Percentiles rank a stretch among this genome's conserved stretches.
Evolutionary conservation across 2,329 filamentous ascomycete species (phyloP).

Genomic region (Aschersonia sp.): DNA sequence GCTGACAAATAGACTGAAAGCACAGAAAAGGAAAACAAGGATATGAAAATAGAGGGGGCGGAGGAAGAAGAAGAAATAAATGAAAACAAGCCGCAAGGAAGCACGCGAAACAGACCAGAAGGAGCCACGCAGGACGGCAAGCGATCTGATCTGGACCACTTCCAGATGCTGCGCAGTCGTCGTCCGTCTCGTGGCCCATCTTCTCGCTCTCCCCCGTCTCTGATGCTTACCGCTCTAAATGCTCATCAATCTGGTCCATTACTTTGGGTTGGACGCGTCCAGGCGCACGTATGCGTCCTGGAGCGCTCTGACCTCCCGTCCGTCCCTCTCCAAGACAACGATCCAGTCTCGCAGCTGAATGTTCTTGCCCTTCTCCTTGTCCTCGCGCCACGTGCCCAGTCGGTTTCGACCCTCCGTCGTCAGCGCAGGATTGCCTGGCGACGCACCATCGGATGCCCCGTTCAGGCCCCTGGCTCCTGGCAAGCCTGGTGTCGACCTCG

Average conservation of each 20-base stretch:
- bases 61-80: background rate
- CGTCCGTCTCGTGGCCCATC: too few relatives aligned
- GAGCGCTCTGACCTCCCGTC: conserved; percentile 48
- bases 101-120: conserved; percentile 10
- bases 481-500: conserved; percentile 16
- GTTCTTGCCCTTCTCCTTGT: conserved; percentile 58
- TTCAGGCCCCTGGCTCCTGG: conserved; percentile 16
- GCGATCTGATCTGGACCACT: conserved; percentile 1
- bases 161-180: too few relatives aligned
- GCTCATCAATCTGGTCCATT: conserved; percentile 5
- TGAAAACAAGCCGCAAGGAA: conserved; percentile 1
- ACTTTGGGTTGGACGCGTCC: conserved; percentile 32
- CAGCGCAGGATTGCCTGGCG: conserved; percentile 23
- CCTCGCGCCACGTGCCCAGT: conserved; percentile 65
- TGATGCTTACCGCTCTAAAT: too few relatives aligned
- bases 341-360: conserved; percentile 81
- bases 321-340: conserved; percentile 65
- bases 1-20: conserved; percentile 1
- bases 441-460: conserved; percentile 16
- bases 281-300: conserved; percentile 41
- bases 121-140: conserved; percentile 2
- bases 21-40: background rate
- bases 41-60: background rate
- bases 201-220: too few relatives aligned
- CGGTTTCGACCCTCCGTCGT: conserved; percentile 46